Evolutionary conservation across 345 rosid genomes (phyloP).

Genomic region (Camelina hispida): DNA sequence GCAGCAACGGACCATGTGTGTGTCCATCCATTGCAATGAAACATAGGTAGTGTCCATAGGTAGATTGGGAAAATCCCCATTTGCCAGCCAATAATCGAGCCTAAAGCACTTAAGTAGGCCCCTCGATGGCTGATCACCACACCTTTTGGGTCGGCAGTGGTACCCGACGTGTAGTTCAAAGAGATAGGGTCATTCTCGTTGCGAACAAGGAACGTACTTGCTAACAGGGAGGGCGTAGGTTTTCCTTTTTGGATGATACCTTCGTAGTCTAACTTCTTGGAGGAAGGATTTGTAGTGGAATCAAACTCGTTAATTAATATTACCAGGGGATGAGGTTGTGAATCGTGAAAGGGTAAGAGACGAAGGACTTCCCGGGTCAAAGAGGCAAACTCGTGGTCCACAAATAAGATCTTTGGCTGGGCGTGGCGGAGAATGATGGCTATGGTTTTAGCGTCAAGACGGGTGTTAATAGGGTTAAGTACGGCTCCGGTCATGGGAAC

Average conservation of each 20-base stretch:
- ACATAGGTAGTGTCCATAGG: conserved; percentile 91
- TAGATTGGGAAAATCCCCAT: conserved; percentile 58
- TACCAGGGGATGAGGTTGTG: conserved; percentile 43
- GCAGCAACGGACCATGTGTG: conserved; percentile 83
- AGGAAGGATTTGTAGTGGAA: conserved; percentile 19
- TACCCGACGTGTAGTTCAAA: conserved; percentile 81
- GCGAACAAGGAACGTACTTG: conserved; percentile 30
- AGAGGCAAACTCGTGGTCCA: conserved; percentile 55
- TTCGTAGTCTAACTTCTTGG: conserved; percentile 51
- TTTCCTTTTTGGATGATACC: conserved; percentile 53
- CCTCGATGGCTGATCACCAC: conserved; percentile 87
- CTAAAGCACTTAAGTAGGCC: conserved; percentile 65
- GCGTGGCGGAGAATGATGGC: conserved; percentile 60
- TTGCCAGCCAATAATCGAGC: conserved; percentile 52
- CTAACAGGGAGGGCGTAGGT: conserved; percentile 31
- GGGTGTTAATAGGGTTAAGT: conserved; percentile 74
- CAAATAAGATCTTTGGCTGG: conserved; percentile 62
- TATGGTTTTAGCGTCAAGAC: conserved; percentile 67
- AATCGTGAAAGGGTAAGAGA: conserved; percentile 48
- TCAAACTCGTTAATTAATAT: conserved; percentile 23
- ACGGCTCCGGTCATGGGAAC: conserved; percentile 92
- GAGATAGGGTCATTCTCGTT: conserved; percentile 77
- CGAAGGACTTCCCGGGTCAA: conserved; percentile 56
- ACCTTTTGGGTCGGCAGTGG: conserved; percentile 82
- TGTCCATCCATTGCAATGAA: conserved; percentile 91